These are phyloP conservation scores for Aegilops umbellulata DNA, from an alignment of 176 grass and related monocot genomes.

Conservation along the genomic window DNA sequence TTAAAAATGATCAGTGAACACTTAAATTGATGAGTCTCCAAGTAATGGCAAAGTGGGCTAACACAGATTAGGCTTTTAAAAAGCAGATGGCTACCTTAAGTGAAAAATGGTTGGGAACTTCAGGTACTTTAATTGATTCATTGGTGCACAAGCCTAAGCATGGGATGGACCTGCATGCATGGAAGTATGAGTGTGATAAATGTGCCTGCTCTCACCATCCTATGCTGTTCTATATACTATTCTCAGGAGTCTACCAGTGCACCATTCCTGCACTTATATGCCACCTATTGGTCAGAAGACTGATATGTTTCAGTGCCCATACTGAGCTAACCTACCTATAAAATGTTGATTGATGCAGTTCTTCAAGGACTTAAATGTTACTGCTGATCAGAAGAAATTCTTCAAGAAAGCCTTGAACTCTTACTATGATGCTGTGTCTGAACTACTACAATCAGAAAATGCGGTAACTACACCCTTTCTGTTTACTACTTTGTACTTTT, in stretches of 20 bases:
- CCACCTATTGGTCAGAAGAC: background rate
- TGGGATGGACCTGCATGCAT: slow-evolving; percentile 11
- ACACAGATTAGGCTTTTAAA: background rate
- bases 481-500: slow-evolving; percentile 23
- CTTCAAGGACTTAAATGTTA: slow-evolving; percentile 82
- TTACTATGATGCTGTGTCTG: slow-evolving; percentile 90
- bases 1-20: background rate
- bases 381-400: slow-evolving; percentile 88
- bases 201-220: background rate
- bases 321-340: background rate
- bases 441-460: slow-evolving; percentile 92
- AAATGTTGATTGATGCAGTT: slow-evolving; percentile 62
- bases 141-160: background rate
- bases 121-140: background rate
- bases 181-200: slow-evolving; percentile 3
- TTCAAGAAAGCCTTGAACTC: slow-evolving; percentile 94
- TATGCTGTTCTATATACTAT: background rate
- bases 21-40: slow-evolving; percentile 6
- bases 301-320: slow-evolving; percentile 23
- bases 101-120: background rate
- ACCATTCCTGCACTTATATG: background rate
- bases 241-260: background rate
- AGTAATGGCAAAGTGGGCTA: background rate
- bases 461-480: slow-evolving; percentile 48
- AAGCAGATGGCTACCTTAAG: background rate